Base-by-base conservation (phyloP, 257 asterid species). In the Solanum chiquidenum region DNA sequence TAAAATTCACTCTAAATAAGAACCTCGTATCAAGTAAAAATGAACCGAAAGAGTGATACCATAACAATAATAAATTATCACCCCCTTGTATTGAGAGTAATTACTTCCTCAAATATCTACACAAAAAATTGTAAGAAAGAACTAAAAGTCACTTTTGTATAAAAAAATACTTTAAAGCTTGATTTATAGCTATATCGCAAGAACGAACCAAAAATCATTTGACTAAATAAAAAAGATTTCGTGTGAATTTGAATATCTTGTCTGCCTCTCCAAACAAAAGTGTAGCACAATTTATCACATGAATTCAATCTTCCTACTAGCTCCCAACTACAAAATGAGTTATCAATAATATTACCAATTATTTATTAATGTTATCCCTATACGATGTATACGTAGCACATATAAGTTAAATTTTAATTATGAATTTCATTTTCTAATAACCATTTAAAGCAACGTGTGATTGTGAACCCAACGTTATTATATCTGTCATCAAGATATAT, bases 221-320 rank as follows among this genome's bases (percentile, higher is more conserved):
- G 9, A 49, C 21, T 18, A 18, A 2, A 49, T 14, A 1, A 55
- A 60, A 8, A 3, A 11, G 2, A 27, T 49, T 49, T 90, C 87
- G 89, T 90, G 86, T 90, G 64, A 34, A 34, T 20, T 52, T 55
- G 34, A 27, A 9, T 77, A 58, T 90, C 86, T 82, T 86, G 49
- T 44, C 88, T 40, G 35, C 42, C 79, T 86, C 44, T 74, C 87
- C 88, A 12, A 25, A 13, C n/a, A 40, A n/a, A 77, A 42, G 64
- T 77, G 64, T 77, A 25, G 16, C 40, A 44, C 85, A 44, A 79
- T 44, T 79, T 44, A 44, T 79, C 38, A 79, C n/a, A 42, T 42
- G 14, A 5, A 27, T 27, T 16, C 85, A 38, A 79, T 44, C 85
- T 79, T 16, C 85, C 66, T 18, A 40, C 85, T 27, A 49, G 9